Evolutionary conservation across 805 yeast genomes (phyloP).

Genomic region (Kodamaea kakaduensis): DNA sequence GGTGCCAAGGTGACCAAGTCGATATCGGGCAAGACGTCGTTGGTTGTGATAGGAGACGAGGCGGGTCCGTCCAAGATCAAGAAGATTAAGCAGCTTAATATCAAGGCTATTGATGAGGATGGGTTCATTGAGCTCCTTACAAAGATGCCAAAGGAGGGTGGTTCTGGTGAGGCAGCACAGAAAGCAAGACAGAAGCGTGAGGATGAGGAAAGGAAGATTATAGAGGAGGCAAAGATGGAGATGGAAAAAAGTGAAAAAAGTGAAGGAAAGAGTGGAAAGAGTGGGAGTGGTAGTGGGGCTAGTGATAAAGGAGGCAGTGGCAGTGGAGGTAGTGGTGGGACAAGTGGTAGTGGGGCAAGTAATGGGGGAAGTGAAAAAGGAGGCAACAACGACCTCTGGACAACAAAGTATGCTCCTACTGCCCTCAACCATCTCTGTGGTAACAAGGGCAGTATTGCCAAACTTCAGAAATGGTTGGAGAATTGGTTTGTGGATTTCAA

Average conservation of each 20-base stretch:
- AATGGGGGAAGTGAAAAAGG: conserved; percentile 39
- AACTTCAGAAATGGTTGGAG: conserved; percentile 67
- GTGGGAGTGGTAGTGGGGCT: not conserved
- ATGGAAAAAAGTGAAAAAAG: conserved; percentile 20
- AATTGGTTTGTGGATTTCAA: conserved; percentile 63
- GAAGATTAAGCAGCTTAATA: conserved; percentile 65
- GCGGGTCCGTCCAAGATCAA: conserved; percentile 95
- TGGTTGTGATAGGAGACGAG: conserved; percentile 89
- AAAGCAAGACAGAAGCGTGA: conserved; percentile 66
- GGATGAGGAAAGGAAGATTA: conserved; percentile 57
- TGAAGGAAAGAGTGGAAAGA: conserved; percentile 12
- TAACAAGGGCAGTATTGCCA: conserved; percentile 68
- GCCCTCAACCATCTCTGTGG: conserved; percentile 80
- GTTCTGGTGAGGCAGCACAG: conserved; percentile 73
- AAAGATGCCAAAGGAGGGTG: conserved; percentile 90
- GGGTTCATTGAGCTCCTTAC: conserved; percentile 74
- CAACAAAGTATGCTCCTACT: conserved; percentile 87
- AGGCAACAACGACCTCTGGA: conserved; percentile 55
- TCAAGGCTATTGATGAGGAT: conserved; percentile 81
- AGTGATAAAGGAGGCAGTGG: not conserved
- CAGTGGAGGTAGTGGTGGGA: not conserved
- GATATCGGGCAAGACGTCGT: conserved; percentile 77
- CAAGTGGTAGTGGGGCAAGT: conserved; percentile 8
- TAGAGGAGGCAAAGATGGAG: conserved; percentile 38
- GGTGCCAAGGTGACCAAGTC: conserved; percentile 91